Evolutionary conservation across 176 grass and related monocot genomes (phyloP).

Genomic region (Leersia perrieri): DNA sequence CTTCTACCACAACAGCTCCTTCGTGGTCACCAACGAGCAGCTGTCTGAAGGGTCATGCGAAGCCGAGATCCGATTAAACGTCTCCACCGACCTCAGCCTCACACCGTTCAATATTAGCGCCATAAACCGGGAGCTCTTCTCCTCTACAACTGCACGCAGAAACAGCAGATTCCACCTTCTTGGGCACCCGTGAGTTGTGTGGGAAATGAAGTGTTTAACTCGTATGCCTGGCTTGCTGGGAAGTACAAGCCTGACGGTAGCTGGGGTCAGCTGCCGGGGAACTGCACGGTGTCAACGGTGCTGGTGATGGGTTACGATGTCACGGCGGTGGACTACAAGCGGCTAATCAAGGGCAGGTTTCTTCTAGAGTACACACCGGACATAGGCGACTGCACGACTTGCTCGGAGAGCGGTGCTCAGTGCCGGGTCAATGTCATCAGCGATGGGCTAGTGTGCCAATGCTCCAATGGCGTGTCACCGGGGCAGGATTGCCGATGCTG

Average conservation of each 20-base stretch:
- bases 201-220: accelerated
- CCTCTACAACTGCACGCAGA: conserved; percentile 27
- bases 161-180: accelerated
- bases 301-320: no score
- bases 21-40: not conserved
- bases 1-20: conserved; percentile 29
- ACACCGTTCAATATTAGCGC: conserved; percentile 20
- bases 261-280: not conserved
- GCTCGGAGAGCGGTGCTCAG: no score
- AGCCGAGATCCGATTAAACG: not conserved
- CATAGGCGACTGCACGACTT: no score
- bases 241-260: not conserved
- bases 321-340: not conserved
- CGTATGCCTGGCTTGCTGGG: conserved; percentile 1
- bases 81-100: conserved; percentile 15
- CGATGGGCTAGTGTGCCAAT: no score
- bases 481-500: no score
- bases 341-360: not conserved
- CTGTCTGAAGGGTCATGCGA: not conserved
- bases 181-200: not conserved
- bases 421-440: not conserved
- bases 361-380: not conserved
- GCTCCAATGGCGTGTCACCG: not conserved
- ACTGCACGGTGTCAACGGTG: conserved; percentile 14
- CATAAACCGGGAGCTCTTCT: conserved; percentile 39